Conservation (phyloP, 2,329 filamentous ascomycete genomes). For the Aspergillus pseudotamarii region DNA sequence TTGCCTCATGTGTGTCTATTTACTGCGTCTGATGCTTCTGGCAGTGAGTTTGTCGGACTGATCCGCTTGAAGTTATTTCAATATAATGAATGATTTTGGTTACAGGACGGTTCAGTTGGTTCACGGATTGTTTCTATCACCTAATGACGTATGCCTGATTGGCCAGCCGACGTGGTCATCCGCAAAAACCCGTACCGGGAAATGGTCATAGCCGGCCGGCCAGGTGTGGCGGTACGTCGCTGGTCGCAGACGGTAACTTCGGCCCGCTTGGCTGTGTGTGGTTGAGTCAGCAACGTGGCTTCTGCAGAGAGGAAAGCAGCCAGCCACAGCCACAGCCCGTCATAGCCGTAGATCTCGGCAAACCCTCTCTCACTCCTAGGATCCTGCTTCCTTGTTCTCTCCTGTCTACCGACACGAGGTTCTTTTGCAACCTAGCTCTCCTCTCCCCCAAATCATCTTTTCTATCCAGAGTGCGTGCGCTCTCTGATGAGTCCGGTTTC, state of each 20-base stretch:
- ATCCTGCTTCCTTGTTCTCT: slow-evolving; percentile 14
- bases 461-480: slow-evolving; percentile 35
- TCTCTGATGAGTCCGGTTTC: slow-evolving; percentile 44
- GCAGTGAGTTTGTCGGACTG: neutral
- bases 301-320: neutral
- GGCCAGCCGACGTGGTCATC: slow-evolving; percentile 11
- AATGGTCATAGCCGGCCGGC: slow-evolving; percentile 25
- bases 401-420: slow-evolving; percentile 5
- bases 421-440: slow-evolving; percentile 10
- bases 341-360: slow-evolving; percentile 32
- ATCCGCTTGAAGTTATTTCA: neutral
- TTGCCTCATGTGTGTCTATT: slow-evolving; percentile 6
- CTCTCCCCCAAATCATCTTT: slow-evolving; percentile 9
- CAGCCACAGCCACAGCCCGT: slow-evolving; percentile 25
- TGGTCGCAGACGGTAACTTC: slow-evolving; percentile 4
- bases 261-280: slow-evolving; percentile 1
- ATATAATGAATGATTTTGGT: neutral
- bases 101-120: neutral
- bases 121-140: neutral
- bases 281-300: slow-evolving; percentile 21
- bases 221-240: slow-evolving; percentile 25
- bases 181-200: slow-evolving; percentile 25
- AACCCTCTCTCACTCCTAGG: slow-evolving; percentile 13
- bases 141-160: slow-evolving; percentile 13
- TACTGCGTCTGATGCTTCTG: neutral